Conservation (phyloP, 2,329 filamentous ascomycete genomes). For the Hypoxylon rubiginosum region DNA sequence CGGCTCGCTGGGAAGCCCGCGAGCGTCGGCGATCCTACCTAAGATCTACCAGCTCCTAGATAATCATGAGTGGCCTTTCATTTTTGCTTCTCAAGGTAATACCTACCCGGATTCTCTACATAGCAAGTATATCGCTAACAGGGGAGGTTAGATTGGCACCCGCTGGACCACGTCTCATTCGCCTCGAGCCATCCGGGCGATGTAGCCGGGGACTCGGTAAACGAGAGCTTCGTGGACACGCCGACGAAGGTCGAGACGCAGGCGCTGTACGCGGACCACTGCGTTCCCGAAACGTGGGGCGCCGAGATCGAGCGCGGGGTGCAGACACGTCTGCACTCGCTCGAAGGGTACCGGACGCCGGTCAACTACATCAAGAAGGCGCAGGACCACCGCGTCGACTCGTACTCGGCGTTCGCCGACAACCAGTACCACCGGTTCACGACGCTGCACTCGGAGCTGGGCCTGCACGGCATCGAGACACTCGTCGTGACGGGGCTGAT, state of each 20-base stretch:
- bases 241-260: conserved; percentile 42
- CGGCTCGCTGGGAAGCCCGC: conserved; percentile 39
- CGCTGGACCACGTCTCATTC: conserved; percentile 39
- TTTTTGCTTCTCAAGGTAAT: conserved; percentile 42
- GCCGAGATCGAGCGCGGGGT: conserved; percentile 39
- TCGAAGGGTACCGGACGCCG: conserved; percentile 37
- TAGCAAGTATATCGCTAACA: conserved; percentile 1
- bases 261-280: conserved; percentile 39
- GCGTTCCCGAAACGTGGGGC: conserved; percentile 41
- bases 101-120: not conserved
- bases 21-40: conserved; percentile 38
- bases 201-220: conserved; percentile 32
- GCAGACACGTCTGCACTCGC: conserved; percentile 34
- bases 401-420: conserved; percentile 42
- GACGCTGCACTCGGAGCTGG: conserved; percentile 38
- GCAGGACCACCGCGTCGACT: conserved; percentile 42
- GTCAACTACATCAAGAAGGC: conserved; percentile 45
- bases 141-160: conserved; percentile 35
- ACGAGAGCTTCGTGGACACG: conserved; percentile 41
- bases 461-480: conserved; percentile 39
- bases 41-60: conserved; percentile 42
- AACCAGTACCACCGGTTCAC: conserved; percentile 44
- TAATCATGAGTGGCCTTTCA: conserved; percentile 42
- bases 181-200: conserved; percentile 34
- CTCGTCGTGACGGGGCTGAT: conserved; percentile 39